Base-by-base conservation (phyloP, 169 alveolate species). In the Plasmodium malariae region DNA sequence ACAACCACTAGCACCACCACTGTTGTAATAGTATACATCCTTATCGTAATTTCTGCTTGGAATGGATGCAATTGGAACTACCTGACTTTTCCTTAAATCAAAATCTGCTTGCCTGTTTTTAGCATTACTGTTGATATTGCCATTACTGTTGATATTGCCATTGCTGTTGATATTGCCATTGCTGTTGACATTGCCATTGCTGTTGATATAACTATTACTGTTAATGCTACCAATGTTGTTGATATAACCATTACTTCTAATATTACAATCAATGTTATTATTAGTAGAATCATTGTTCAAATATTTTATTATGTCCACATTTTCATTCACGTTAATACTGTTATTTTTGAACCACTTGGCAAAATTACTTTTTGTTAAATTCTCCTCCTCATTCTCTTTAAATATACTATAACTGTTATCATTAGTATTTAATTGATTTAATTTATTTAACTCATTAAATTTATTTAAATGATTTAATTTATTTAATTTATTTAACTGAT, bases 331-430 rank as follows among this genome's bases (percentile, higher is more conserved):
- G 24, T 67, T 68, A 19, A 12, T 80, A 4, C 48, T 36, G 51
- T 21, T 80, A 30, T 80, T 80, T 36, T 80, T 80, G 32, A 80
- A 80, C 90, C 80, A 80, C 19, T 57, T 65, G 7, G 90, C 90
- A 70, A 80, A 80, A 30, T 80, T 80, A 12, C 90, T 80, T 80
- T 80, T 80, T 14, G 85, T 34, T 24, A 80, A 60, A 12, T 80
- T 80, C 34, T 80, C 90, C 17, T 80, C 90, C n/a, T 80, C 90
- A 37, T 67, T 80, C 34, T 78, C 89, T 37, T 78, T 78, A 60
- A 78, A 78, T 62, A 78, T 78, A 54, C 59, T 45, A 26, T 48
- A 62, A 26, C 30, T 78, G 9, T 57, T 57, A 30, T 51, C 68
- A 21, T 63, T 54, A n/a, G n/a, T n/a, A n/a, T n/a, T n/a, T n/a